Base-by-base conservation (phyloP, 129 eudicot genomes). In the Helianthus tuberosus region DNA sequence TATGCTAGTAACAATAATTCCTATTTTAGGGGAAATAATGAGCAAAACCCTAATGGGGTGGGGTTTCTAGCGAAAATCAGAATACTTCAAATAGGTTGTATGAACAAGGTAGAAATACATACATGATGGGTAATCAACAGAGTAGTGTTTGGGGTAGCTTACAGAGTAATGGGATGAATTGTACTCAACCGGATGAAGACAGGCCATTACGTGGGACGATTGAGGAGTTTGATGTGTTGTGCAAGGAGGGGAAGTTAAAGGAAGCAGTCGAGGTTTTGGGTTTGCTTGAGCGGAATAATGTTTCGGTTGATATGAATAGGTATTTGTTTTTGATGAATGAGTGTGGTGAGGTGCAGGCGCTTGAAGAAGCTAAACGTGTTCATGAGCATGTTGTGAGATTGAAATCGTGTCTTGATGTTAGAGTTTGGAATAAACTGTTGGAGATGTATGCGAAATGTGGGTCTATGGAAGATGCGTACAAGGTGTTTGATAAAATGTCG, bases 251-350 rank as follows among this genome's bases (percentile, higher is more conserved):
- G 68, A 63, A 63, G 23, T 38, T 63, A 3, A 63, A 63, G 68
- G 68, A 36, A 36, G 68, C 68, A 0, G 68, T 63, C 27, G 68
- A 63, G 68, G 48, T 63, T 63, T 63, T 63, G 48, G 68, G 49
- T 2, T 63, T 63, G 15, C 68, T 63, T 5, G 13, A 63, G 49
- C 27, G 15, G 3, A 2, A 7, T 6, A 63, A 63, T 6, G 47
- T 36, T 14, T 36, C 48, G 23, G 23, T 20, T 20, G 23, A 20
- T 20, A 20, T 20, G 23, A 0, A 20, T 20, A 20, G 23, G 23
- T 20, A 20, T 20, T 20, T 20, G 23, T 20, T 20, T 20, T 20
- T 20, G 23, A 20, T 20, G 23, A 20, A 27, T 1, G 23, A 27
- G 23, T 20, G 23, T 20, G 23, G 23, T 20, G 23, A 20, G 23